Evolutionary conservation across 2,329 filamentous ascomycete genomes (phyloP).

Genomic region (Sclerotinia spermophila): DNA sequence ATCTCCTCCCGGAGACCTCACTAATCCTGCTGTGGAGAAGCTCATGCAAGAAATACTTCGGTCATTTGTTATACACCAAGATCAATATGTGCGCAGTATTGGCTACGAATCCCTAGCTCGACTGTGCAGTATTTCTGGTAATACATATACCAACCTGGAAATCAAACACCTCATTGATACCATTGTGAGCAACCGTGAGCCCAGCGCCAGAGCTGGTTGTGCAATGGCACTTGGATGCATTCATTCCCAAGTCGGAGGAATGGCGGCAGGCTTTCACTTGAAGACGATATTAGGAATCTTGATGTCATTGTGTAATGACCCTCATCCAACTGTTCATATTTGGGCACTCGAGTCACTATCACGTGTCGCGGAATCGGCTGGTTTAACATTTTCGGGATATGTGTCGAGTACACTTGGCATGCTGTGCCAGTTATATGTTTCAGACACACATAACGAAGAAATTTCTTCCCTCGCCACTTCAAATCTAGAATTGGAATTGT

Average conservation of each 20-base stretch:
- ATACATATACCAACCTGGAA: constrained; percentile 81
- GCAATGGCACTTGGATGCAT: constrained; percentile 91
- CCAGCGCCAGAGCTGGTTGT: constrained; percentile 87
- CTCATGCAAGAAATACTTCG: constrained; percentile 72
- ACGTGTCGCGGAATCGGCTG: constrained; percentile 84
- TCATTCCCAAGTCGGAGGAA: constrained; percentile 91
- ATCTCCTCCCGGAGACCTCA: constrained; percentile 69
- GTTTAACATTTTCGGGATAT: constrained; percentile 85
- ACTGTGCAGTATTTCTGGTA: constrained; percentile 74
- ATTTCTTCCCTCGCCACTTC: constrained; percentile 76
- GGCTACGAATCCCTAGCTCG: constrained; percentile 82
- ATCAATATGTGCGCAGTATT: constrained; percentile 80
- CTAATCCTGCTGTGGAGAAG: constrained; percentile 72
- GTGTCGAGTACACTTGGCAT: constrained; percentile 89
- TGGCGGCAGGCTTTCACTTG: constrained; percentile 93
- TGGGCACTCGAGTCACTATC: constrained; percentile 91
- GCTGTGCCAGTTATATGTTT: constrained; percentile 87
- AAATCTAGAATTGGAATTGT: constrained; percentile 82
- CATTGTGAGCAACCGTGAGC: constrained; percentile 90
- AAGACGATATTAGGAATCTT: constrained; percentile 97
- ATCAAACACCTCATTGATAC: constrained; percentile 91
- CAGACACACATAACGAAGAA: constrained; percentile 87
- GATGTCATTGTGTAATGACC: constrained; percentile 96
- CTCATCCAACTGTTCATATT: constrained; percentile 91
- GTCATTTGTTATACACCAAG: constrained; percentile 74